Evolutionary conservation across 2,329 filamentous ascomycete species (phyloP), one percentile per base, ranked within the genome.

Genomic region (Ambrosiella xylebori): DNA sequence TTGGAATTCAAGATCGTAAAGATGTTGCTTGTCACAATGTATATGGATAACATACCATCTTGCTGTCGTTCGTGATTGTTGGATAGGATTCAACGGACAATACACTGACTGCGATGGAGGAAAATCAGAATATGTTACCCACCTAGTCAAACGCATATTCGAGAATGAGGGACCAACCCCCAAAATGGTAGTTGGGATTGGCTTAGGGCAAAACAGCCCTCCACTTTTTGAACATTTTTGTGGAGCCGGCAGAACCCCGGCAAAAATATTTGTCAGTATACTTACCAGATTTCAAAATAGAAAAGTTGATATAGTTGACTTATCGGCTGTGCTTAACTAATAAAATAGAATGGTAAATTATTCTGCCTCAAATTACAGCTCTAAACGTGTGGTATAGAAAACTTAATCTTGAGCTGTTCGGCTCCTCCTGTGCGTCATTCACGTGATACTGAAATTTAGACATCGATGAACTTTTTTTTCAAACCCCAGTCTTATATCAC

Each of bases 111-210:
- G 59, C 53, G 56, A 47, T 61, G 56, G 59, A 61, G 59, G 59
- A 61, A 61, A 61, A 51, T 58, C 47, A 61, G 56, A 61, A 58
- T 61, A 54, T 61, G 59, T 61, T 58, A 61, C 56, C 59, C 59
- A 61, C 56, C 51, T 58, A 61, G 52, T 53, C 45, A 52, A 56
- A 39, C 55, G 51, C 59, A 61, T 59, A 56, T 53, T 56, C 52
- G 59, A 61, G 52, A 61, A 54, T 61, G 59, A 56, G 53, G 56
- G 59, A 50, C 47, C 59, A 56, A 44, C 59, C 49, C 53, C 56
- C 53, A 56, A 61, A 61, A 53, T 56, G 52, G 56, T 58, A 61
- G 54, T 54, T 53, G 37, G 56, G 53, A 44, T 37, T 56, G 53
- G 52, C 45, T 61, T 61, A 61, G 59, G 59, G 59, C 59, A 58